A percentile compares a stretch with the other conserved stretches of the same genome.
Conservation (phyloP, 345 rosid genomes). For the Anastatica hierochuntica region DNA sequence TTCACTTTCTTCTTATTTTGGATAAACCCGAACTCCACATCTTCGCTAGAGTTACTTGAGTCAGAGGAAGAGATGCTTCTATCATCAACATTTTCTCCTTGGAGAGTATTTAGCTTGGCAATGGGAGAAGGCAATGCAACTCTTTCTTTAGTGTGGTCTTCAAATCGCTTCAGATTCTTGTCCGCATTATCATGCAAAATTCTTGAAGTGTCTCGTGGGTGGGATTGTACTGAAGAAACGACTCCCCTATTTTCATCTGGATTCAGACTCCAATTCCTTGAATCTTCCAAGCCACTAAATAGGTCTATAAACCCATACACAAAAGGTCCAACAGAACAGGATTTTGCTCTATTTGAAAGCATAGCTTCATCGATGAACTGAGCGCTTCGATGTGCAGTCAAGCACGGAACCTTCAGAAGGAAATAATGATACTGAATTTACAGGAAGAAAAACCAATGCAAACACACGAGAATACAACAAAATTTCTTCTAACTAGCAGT, state of each 20-base stretch:
- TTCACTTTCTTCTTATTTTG: constrained; percentile 42
- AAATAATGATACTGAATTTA: neutral
- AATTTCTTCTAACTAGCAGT: neutral
- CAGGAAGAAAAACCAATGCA: neutral
- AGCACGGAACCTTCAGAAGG: constrained; percentile 36
- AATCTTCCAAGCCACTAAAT: constrained; percentile 74
- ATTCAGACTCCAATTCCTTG: constrained; percentile 63
- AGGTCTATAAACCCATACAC: constrained; percentile 84
- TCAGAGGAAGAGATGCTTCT: constrained; percentile 37
- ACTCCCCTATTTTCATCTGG: constrained; percentile 50
- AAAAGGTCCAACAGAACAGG: constrained; percentile 45
- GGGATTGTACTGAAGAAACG: constrained; percentile 38
- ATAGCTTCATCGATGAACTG: constrained; percentile 35
- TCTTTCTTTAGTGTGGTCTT: constrained; percentile 35
- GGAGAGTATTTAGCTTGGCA: constrained; percentile 39
- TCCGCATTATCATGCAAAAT: constrained; percentile 29
- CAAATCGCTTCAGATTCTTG: constrained; percentile 34
- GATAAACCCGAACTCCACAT: constrained; percentile 25
- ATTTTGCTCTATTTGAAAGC: constrained; percentile 36
- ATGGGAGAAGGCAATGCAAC: constrained; percentile 27
- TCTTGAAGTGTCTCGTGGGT: constrained; percentile 30
- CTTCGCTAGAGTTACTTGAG: constrained; percentile 39
- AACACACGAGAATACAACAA: neutral
- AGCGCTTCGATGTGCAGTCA: constrained; percentile 29
- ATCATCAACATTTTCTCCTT: constrained; percentile 48